A percentile compares a stretch with the other conserved stretches of the same genome.
These are phyloP conservation scores for Acacia melanoxylon DNA, from an alignment of 306 rosid genomes.

Conservation along the genomic window DNA sequence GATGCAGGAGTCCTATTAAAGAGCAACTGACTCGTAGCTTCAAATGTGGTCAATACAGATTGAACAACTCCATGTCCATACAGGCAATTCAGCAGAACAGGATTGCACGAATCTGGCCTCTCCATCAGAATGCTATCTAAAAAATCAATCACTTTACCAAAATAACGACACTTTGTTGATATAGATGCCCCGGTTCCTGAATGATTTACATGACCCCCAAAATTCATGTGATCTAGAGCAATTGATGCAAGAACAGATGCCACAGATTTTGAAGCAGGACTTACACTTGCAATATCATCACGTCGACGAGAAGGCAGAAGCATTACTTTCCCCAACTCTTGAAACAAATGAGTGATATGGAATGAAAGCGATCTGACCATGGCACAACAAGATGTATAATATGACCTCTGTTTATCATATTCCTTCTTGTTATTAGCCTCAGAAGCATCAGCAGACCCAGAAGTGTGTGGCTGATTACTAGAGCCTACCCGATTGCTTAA, in stretches of 20 bases:
- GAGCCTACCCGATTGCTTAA: constrained; percentile 54
- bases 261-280: constrained; percentile 78
- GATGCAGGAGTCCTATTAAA: constrained; percentile 76
- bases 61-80: constrained; percentile 89
- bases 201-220: constrained; percentile 59
- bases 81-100: constrained; percentile 82
- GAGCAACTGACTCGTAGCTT: constrained; percentile 92
- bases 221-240: constrained; percentile 83
- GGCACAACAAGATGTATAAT: constrained; percentile 77
- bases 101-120: constrained; percentile 89
- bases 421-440: constrained; percentile 60
- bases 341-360: constrained; percentile 89
- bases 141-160: constrained; percentile 90
- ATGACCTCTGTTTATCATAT: constrained; percentile 66
- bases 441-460: constrained; percentile 61
- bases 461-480: constrained; percentile 45
- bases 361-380: constrained; percentile 91
- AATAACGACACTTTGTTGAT: constrained; percentile 85
- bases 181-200: constrained; percentile 63
- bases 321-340: constrained; percentile 94
- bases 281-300: constrained; percentile 76
- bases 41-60: constrained; percentile 91
- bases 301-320: constrained; percentile 91
- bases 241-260: constrained; percentile 81
- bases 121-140: constrained; percentile 82